phyloP scores from a whole-genome alignment of 23 red algal genomes.

The Gracilaria gracilis region DNA sequence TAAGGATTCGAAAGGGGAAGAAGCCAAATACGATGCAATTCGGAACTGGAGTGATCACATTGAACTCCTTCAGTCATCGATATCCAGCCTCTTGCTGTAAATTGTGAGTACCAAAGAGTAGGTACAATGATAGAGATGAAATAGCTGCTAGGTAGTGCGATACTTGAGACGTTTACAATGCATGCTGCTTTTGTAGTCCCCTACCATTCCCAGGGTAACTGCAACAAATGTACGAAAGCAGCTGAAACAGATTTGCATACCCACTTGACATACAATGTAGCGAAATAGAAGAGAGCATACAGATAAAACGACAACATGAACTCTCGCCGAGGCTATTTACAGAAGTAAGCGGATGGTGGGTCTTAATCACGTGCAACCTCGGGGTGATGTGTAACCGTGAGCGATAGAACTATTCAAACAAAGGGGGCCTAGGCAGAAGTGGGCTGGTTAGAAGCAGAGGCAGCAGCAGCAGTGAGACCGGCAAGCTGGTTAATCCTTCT shows the following conservation, averaged over 20 bases:
- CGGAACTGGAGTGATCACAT: conserved; percentile 73
- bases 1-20: conserved; percentile 30
- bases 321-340: conserved; percentile 26
- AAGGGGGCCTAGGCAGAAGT: not conserved
- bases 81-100: conserved; percentile 39
- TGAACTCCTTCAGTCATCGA: conserved; percentile 39
- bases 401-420: not conserved
- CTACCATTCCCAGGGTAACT: not conserved
- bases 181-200: not conserved
- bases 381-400: not conserved
- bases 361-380: conserved; percentile 15
- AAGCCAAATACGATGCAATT: conserved; percentile 71
- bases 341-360: not conserved
- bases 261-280: not conserved
- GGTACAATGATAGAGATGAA: not conserved
- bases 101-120: not conserved
- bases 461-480: not conserved
- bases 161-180: not conserved
- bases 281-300: not conserved
- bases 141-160: not conserved
- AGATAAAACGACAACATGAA: conserved; percentile 1
- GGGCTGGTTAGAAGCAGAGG: not conserved
- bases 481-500: conserved; percentile 54
- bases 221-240: not conserved
- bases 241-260: not conserved